Base-by-base conservation (phyloP, 306 rosid genomes). In the Prinsepia uniflora region DNA sequence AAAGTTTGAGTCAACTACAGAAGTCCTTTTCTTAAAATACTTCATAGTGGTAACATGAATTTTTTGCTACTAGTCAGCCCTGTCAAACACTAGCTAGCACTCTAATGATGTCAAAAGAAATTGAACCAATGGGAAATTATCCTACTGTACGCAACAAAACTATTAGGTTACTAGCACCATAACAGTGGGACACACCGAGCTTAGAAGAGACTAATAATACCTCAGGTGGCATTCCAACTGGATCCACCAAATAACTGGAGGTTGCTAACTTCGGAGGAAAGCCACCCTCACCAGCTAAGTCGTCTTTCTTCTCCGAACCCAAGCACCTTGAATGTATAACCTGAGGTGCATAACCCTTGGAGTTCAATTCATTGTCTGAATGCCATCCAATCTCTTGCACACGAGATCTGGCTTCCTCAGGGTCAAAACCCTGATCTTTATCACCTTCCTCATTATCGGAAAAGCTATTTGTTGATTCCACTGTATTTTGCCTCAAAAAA, bases 191-290 rank as follows among this genome's bases (percentile, higher is more conserved):
- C n/a, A 70, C 17, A 43, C 79, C 24, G 76, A 72, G 44, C 74
- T 73, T 45, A 20, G 62, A 63, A 63, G 53, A 70, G 65, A 46
- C 40, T 71, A 41, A 7, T 62, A 81, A 79, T 75, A 95, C 99
- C 99, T 91, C 99, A 36, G 96, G 99, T 70, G 96, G 99, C 86
- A 89, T 87, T 78, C 88, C 89, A 69, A 77, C 65, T 62, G 86
- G 98, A 84, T 87, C 99, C 81, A 58, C 95, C 72, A 75, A 79
- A 62, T 65, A 41, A 78, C 73, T 64, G 40, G 73, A 65, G 69
- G 63, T 63, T 72, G 75, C 82, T 19, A 72, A 65, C 71, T 71
- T 80, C 41, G 76, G 49, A 68, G 82, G 85, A 77, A 72, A 34
- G 52, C 78, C 79, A 72, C 75, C 84, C 49, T 76, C 83, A 74